Evolutionary conservation across 225 moss, liverwort and hornwort species (phyloP), one percentile per base, ranked within the genome.

Genomic region (Straminergon stramineum): DNA sequence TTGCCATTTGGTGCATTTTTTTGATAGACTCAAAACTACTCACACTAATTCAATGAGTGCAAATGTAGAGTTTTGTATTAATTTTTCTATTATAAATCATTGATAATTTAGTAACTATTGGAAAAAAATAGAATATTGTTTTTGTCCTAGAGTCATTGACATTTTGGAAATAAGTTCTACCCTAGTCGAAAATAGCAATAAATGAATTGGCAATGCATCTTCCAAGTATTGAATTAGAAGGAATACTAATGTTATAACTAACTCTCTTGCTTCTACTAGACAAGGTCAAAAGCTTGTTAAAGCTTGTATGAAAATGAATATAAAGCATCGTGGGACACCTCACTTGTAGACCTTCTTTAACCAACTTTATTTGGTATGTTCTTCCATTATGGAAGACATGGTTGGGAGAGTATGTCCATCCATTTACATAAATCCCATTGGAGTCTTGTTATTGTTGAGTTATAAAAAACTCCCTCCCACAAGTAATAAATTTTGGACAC

Each of bases 391-490:
- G 4, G 10, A 45, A 74, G 6, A 6, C 6, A 28, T 10, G 0
- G 9, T 28, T 43, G 3, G 27, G 10, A 45, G 3, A 45, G 1
- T 3, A 27, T 15, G 14, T 45, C 17, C 17, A 6, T 30, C 6
- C 6, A 0, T 74, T 28, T 26, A 28, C 5, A 28, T 45, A 48
- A 74, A 73, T 43, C 16, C 3, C 0, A 0, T 26, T 17, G 30
- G 28, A 0, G 2, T 11, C 5, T 2, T 0, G 3, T 43, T 43
- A 48, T 74, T 45, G 30, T 30, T 26, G 48, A 30, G 2, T 31
- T 30, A 31, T 11, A 7, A 30, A 48, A 7, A 45, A 45, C 4
- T 75, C 11, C 30, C 4, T 48, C 18, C 2, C 0, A 0, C 3
- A 30, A 17, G 6, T 10, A 73, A 70, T 1, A 69, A 39, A 15